A percentile compares a stretch with the other conserved stretches of the same genome.
Evolutionary conservation across 1,139 yeast species (phyloP).

Genomic region (Geotrichum candidum): DNA sequence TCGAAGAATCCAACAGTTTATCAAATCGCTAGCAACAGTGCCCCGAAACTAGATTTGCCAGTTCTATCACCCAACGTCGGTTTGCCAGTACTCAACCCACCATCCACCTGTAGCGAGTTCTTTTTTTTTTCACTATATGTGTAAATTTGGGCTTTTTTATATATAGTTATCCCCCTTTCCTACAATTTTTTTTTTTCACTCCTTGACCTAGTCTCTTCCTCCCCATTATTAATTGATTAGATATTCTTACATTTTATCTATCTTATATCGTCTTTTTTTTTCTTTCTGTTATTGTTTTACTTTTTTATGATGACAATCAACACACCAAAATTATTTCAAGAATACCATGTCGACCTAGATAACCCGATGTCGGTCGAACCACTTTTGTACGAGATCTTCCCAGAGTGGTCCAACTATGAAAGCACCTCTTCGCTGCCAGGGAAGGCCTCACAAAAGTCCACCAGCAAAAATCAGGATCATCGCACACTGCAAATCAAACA

Average conservation of each 20-base stretch:
- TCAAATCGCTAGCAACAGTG: too few relatives aligned
- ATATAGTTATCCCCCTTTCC: neutral
- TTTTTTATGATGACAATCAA: neutral
- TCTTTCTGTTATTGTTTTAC: neutral
- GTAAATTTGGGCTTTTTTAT: neutral
- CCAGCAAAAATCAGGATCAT: neutral
- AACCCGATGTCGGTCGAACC: neutral
- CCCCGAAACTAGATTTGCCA: too few relatives aligned
- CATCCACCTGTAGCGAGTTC: too few relatives aligned
- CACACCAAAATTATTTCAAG: neutral
- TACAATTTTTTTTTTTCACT: neutral
- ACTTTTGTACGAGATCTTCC: neutral
- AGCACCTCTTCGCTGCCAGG: neutral
- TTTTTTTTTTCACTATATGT: too few relatives aligned
- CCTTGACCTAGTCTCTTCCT: neutral
- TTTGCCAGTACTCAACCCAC: too few relatives aligned
- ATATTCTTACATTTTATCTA: neutral
- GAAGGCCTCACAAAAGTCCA: neutral
- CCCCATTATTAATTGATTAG: neutral
- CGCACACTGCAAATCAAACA: slow-evolving; percentile 20
- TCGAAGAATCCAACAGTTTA: too few relatives aligned
- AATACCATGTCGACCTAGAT: neutral
- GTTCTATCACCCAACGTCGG: too few relatives aligned
- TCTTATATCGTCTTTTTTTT: neutral
- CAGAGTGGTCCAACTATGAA: neutral